phyloP scores from a whole-genome alignment of 179 eudicot species.

The Vitellaria paradoxa region DNA sequence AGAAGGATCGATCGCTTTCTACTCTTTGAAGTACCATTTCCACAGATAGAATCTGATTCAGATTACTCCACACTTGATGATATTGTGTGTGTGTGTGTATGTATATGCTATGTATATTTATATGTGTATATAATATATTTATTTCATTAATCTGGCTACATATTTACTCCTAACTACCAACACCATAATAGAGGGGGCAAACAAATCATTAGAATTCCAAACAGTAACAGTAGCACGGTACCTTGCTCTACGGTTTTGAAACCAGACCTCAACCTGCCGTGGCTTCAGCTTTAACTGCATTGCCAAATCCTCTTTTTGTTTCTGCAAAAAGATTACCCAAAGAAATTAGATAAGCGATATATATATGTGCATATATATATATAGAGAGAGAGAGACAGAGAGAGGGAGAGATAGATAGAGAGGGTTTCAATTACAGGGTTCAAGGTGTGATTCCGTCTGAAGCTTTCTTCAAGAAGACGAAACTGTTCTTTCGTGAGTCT shows the following conservation, averaged over 20 bases:
- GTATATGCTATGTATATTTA: background rate
- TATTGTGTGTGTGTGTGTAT: background rate
- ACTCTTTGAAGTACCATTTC: background rate
- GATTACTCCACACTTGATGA: background rate
- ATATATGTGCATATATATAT: too few relatives aligned
- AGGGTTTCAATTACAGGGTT: slow-evolving; percentile 31
- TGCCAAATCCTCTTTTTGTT: slow-evolving; percentile 45
- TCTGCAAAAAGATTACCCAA: slow-evolving; percentile 20
- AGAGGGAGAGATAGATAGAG: too few relatives aligned
- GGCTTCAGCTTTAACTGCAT: slow-evolving; percentile 36
- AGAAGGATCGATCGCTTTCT: background rate
- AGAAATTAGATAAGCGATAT: too few relatives aligned
- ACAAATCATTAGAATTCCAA: background rate
- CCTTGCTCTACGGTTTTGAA: slow-evolving; percentile 63
- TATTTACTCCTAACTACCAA: slow-evolving; percentile 4
- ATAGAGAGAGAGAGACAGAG: too few relatives aligned
- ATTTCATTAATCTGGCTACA: too few relatives aligned
- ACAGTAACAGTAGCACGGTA: background rate
- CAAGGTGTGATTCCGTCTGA: slow-evolving; percentile 38
- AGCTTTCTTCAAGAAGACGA: slow-evolving; percentile 48
- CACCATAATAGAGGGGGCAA: slow-evolving; percentile 9
- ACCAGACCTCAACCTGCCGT: slow-evolving; percentile 60
- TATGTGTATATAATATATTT: too few relatives aligned
- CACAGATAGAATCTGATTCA: slow-evolving; percentile 14
- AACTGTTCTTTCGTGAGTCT: slow-evolving; percentile 50